phyloP scores from a whole-genome alignment of 805 yeast genomes.

The Zygoascus ofunaensis region DNA sequence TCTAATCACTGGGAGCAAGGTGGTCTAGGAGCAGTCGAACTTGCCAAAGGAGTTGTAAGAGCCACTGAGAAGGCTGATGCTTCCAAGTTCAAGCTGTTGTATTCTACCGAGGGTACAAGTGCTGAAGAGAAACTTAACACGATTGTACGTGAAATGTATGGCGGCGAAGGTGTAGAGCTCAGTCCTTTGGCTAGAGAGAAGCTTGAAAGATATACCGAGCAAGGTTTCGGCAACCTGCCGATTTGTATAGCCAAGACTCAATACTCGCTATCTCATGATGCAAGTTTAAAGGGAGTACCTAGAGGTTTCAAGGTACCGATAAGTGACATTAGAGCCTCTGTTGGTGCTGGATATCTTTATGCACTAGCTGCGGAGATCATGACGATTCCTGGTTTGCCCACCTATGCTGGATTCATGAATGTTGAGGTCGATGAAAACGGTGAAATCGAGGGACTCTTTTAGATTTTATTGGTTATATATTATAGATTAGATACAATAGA shows the following conservation, averaged over 20 bases:
- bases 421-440: conserved; percentile 91
- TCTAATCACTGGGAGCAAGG: conserved; percentile 95
- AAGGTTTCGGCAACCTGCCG: conserved; percentile 86
- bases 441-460: conserved; percentile 87
- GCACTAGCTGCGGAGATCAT: conserved; percentile 95
- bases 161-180: conserved; percentile 78
- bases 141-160: conserved; percentile 86
- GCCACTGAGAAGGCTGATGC: conserved; percentile 44
- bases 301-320: conserved; percentile 89
- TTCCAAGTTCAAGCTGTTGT: conserved; percentile 54
- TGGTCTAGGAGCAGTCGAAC: conserved; percentile 76
- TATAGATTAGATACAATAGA: no score
- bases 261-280: conserved; percentile 91
- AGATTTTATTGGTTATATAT: no score
- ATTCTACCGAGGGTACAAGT: conserved; percentile 52
- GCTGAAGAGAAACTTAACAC: conserved; percentile 73
- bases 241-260: conserved; percentile 97
- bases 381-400: conserved; percentile 96
- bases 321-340: conserved; percentile 85
- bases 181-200: conserved; percentile 74
- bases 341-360: conserved; percentile 94
- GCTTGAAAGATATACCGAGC: conserved; percentile 70
- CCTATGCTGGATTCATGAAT: conserved; percentile 93
- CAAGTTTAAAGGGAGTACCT: conserved; percentile 89
- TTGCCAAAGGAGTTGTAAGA: conserved; percentile 74